phyloP scores from a whole-genome alignment of 768 basidiomycete species.

The Collybia mongolica region DNA sequence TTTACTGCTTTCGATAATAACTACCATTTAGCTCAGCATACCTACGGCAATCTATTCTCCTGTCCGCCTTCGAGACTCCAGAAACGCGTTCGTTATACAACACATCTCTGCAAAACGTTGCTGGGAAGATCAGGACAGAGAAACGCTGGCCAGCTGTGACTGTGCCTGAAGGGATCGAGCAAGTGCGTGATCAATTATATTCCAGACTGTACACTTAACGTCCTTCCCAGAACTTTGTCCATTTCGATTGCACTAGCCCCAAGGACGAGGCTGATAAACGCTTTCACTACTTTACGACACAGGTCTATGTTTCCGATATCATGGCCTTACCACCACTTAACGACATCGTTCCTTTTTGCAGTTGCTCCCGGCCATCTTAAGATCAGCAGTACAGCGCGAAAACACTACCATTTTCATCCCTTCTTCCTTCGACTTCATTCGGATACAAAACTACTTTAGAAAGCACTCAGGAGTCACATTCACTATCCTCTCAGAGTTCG shows the following conservation, averaged over 20 bases:
- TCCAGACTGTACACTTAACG: neutral
- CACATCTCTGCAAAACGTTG: conserved; percentile 72
- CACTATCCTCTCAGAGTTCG: conserved; percentile 87
- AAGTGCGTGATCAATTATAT: conserved; percentile 37
- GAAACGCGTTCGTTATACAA: conserved; percentile 84
- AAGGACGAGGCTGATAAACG: conserved; percentile 85
- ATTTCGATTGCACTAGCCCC: conserved; percentile 69
- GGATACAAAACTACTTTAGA: conserved; percentile 83
- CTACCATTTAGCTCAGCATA: conserved; percentile 60
- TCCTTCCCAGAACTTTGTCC: conserved; percentile 56
- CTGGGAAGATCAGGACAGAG: conserved; percentile 77
- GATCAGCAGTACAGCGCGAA: conserved; percentile 90
- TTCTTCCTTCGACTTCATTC: conserved; percentile 95
- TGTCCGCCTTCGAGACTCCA: conserved; percentile 87
- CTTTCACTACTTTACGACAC: conserved; percentile 84
- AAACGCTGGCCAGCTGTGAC: conserved; percentile 69
- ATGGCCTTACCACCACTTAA: no score
- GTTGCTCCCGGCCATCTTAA: conserved; percentile 80
- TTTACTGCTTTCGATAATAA: neutral
- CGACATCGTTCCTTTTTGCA: conserved; percentile 24
- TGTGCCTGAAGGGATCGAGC: conserved; percentile 82
- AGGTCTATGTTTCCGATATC: conserved; percentile 41
- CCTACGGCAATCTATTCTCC: conserved; percentile 85
- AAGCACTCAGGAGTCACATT: conserved; percentile 71
- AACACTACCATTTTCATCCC: conserved; percentile 91